Conservation (phyloP, 345 rosid species). For the Streptanthus diversifolius region DNA sequence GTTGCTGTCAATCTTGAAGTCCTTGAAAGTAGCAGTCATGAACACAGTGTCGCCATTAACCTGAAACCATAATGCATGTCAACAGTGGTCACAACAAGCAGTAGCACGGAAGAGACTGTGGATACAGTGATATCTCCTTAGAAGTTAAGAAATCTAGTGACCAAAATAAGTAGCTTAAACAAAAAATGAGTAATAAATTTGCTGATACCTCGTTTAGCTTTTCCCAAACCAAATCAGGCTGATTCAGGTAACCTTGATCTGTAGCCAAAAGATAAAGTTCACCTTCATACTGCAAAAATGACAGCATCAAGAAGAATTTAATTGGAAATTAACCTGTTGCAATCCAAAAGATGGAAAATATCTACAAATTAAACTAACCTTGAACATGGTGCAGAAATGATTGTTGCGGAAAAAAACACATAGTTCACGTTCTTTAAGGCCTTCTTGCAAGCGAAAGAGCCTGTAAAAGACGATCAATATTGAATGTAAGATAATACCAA, state of each 20-base stretch:
- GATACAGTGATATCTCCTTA: neutral
- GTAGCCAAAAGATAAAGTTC: constrained; percentile 97
- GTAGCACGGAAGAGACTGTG: neutral
- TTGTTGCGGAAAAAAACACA: constrained; percentile 97
- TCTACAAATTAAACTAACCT: constrained; percentile 50
- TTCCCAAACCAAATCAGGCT: constrained; percentile 97
- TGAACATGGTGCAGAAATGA: constrained; percentile 99
- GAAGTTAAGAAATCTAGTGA: neutral
- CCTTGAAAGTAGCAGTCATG: constrained; percentile 84
- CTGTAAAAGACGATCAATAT: constrained; percentile 41
- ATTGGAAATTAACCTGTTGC: neutral
- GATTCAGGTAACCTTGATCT: constrained; percentile 93
- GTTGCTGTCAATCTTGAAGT: constrained; percentile 72
- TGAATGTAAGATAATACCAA: neutral
- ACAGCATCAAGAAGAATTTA: neutral
- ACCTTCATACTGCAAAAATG: constrained; percentile 71
- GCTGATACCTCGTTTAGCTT: constrained; percentile 82
- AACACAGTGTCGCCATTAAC: constrained; percentile 93
- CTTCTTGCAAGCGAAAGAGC: constrained; percentile 84
- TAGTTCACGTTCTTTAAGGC: constrained; percentile 88
- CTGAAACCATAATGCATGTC: constrained; percentile 41
- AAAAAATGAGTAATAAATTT: neutral
- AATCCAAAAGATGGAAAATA: neutral
- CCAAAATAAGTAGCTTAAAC: neutral
- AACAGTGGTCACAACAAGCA: constrained; percentile 4